Evolutionary conservation across 1,284 basidiomycete genomes (phyloP), one percentile per base, ranked within the genome.

Genomic region (Gymnopus androsaceus): DNA sequence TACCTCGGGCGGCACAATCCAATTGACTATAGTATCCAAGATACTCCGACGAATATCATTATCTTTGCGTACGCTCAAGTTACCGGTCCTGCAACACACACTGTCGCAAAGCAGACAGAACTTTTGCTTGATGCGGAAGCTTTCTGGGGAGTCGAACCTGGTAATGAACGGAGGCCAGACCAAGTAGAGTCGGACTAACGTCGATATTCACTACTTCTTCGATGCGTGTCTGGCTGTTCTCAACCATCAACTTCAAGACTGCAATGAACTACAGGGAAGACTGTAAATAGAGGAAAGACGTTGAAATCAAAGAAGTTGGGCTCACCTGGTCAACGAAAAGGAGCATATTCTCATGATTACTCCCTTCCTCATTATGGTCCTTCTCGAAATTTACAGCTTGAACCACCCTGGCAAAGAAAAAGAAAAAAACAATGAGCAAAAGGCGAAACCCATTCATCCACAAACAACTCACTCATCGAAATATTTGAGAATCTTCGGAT

Each of bases 81-180:
- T 76, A 54, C 88, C 86, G 0, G 77, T 76, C 25, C 85, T 83
- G 38, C 79, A 76, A 64, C 87, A 85, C 4, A 89, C 79, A 33
- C 77, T 79, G 60, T 92, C 90, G 61, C 85, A 84, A 42, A 95
- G 78, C 37, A 76, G 71, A 64, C 90, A 94, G 66, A 90, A 93
- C 68, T 87, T 91, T 66, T 83, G 77, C 67, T 89, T 88, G 63
- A 91, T 77, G 5, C 90, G 82, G 51, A 82, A 76, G 1, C 81
- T 78, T 3, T 74, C 70, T 3, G 78, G 72, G 36, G 83, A 81
- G 46, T 76, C 75, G 57, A 88, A 84, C 15, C 84, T 81, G 47
- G 83, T 77, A 52, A 92, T 83, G 68, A 91, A 87, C n/a, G 14
- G 75, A 75, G 0, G 85, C 85, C 36, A 94, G 74, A 0, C 83